Evolutionary conservation across 352 stramenopile species (phyloP).

Genomic region (Globisporangium polare): DNA sequence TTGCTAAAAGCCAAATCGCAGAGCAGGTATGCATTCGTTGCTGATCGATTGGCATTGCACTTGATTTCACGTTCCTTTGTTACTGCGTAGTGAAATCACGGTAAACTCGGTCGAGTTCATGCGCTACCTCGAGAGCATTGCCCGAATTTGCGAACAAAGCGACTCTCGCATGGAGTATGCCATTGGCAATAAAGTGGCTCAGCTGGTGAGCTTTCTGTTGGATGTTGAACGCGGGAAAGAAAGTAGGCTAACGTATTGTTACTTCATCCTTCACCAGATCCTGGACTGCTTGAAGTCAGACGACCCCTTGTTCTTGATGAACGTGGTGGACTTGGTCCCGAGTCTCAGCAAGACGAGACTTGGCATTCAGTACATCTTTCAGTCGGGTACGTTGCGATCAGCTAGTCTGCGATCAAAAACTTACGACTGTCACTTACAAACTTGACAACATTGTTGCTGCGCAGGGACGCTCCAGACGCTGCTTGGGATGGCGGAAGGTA

Average conservation of each 20-base stretch:
- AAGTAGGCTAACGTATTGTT: neutral
- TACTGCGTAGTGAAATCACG: slow-evolving; percentile 25
- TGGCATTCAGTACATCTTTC: slow-evolving; percentile 70
- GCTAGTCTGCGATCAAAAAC: neutral
- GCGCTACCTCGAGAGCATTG: slow-evolving; percentile 73
- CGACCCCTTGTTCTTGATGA: slow-evolving; percentile 83
- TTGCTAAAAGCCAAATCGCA: slow-evolving; percentile 38
- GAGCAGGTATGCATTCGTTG: slow-evolving; percentile 30
- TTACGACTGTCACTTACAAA: neutral
- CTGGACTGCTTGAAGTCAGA: slow-evolving; percentile 67
- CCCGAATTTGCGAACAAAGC: slow-evolving; percentile 50
- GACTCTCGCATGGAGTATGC: slow-evolving; percentile 63
- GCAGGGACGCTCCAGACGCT: slow-evolving; percentile 62
- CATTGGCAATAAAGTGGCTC: slow-evolving; percentile 33
- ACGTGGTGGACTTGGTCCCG: slow-evolving; percentile 75
- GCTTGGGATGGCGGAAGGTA: slow-evolving; percentile 65
- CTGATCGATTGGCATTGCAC: neutral
- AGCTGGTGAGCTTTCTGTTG: slow-evolving; percentile 26
- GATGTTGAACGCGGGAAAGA: neutral
- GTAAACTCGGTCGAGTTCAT: slow-evolving; percentile 71
- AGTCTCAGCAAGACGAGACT: slow-evolving; percentile 61
- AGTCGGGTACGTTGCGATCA: slow-evolving; percentile 48
- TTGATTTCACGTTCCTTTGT: neutral
- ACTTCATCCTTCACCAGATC: slow-evolving; percentile 31
- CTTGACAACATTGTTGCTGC: neutral